Percentiles rank a stretch among this genome's conserved stretches.
Evolutionary conservation across 495 filamentous ascomycete species (phyloP).

Genomic region (Xeromyces bisporus): DNA sequence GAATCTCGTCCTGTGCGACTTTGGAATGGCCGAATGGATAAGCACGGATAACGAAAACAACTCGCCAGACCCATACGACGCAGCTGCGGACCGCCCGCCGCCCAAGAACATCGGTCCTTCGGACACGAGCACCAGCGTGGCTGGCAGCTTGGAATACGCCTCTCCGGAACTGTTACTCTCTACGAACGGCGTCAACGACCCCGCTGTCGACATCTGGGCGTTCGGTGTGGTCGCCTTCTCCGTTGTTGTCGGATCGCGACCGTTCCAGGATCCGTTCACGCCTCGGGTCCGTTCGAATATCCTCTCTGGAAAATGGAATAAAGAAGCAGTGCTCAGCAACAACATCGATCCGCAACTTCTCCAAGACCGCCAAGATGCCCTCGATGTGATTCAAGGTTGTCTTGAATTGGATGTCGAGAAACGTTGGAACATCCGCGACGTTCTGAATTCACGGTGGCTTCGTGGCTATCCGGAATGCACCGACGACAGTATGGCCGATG

Average conservation of each 20-base stretch:
- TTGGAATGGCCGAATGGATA: constrained; percentile 61
- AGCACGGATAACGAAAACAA: constrained; percentile 33
- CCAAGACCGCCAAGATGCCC: constrained; percentile 22
- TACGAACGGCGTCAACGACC: constrained; percentile 28
- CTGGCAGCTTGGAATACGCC: constrained; percentile 52
- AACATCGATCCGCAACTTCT: constrained; percentile 5
- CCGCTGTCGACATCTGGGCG: constrained; percentile 55
- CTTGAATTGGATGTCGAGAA: constrained; percentile 33
- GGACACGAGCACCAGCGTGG: constrained; percentile 38
- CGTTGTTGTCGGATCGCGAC: constrained; percentile 46
- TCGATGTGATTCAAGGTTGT: constrained; percentile 36
- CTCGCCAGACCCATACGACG: constrained; percentile 32
- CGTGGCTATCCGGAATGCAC: constrained; percentile 13
- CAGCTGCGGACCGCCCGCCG: constrained; percentile 28
- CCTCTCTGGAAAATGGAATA: constrained; percentile 42
- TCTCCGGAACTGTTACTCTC: constrained; percentile 42
- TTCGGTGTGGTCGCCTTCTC: constrained; percentile 52
- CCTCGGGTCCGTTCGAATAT: constrained; percentile 45
- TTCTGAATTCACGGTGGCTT: constrained; percentile 43
- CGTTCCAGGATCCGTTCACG: constrained; percentile 46
- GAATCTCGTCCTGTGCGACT: constrained; percentile 52
- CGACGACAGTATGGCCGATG: constrained; percentile 15
- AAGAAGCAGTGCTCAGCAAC: constrained; percentile 29
- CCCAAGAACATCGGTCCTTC: constrained; percentile 36
- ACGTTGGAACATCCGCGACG: constrained; percentile 36